Percentiles rank a stretch among this genome's conserved stretches.
phyloP scores from a whole-genome alignment of 257 asterid species.

The Jasminum sambac region DNA sequence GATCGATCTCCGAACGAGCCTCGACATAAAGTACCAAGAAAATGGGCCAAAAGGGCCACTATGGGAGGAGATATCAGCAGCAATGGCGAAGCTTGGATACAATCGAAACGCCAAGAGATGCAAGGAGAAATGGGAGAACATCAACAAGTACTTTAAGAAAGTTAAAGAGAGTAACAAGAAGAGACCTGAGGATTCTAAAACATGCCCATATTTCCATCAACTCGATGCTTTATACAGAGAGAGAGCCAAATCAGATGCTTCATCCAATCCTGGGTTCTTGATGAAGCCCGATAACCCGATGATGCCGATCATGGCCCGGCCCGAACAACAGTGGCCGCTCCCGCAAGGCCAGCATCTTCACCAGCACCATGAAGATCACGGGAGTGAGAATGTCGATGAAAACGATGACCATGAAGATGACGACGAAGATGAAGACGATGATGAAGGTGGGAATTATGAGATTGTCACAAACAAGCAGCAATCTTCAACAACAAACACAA shows the following conservation, averaged over 20 bases:
- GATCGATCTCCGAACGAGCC: slow-evolving; percentile 61
- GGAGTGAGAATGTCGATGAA: slow-evolving; percentile 30
- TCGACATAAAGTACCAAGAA: slow-evolving; percentile 78
- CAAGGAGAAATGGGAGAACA: slow-evolving; percentile 99
- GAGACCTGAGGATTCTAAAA: slow-evolving; percentile 80
- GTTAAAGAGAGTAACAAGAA: slow-evolving; percentile 84
- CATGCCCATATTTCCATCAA: slow-evolving; percentile 86
- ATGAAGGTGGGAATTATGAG: slow-evolving; percentile 54
- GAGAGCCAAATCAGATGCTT: slow-evolving; percentile 37
- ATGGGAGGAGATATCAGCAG: slow-evolving; percentile 87
- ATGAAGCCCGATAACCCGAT: slow-evolving; percentile 38
- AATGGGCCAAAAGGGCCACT: slow-evolving; percentile 90
- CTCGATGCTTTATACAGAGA: slow-evolving; percentile 83
- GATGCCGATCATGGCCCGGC: slow-evolving; percentile 84
- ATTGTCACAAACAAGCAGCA: slow-evolving; percentile 62
- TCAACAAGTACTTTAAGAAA: slow-evolving; percentile 92
- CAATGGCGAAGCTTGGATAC: slow-evolving; percentile 74
- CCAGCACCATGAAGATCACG: slow-evolving; percentile 36
- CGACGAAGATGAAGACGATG: slow-evolving; percentile 50
- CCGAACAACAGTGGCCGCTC: slow-evolving; percentile 95
- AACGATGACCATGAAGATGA: slow-evolving; percentile 32
- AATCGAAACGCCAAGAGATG: slow-evolving; percentile 75
- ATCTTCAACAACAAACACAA: slow-evolving; percentile 45
- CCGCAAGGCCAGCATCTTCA: slow-evolving; percentile 28
- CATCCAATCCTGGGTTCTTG: slow-evolving; percentile 23